Percentiles rank a stretch among this genome's conserved stretches.
Evolutionary conservation across 2,329 filamentous ascomycete species (phyloP).

Genomic region (Apiospora kogelbergensis): DNA sequence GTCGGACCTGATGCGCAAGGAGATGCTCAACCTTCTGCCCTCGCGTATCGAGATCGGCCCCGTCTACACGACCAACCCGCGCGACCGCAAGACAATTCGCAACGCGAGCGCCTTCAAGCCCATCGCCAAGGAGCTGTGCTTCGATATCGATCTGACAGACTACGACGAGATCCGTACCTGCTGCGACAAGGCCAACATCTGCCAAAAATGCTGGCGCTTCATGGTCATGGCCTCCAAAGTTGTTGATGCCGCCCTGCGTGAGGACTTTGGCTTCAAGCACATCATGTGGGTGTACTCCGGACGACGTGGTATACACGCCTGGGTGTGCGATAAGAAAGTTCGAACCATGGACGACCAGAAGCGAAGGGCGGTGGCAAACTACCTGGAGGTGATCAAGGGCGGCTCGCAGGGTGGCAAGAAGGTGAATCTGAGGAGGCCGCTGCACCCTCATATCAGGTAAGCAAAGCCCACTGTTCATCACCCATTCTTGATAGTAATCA

Average conservation of each 20-base stretch:
- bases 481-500: neutral
- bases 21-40: slow-evolving; percentile 83
- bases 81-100: slow-evolving; percentile 84
- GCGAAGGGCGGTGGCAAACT: slow-evolving; percentile 80
- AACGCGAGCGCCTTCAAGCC: slow-evolving; percentile 83
- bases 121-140: slow-evolving; percentile 89
- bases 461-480: slow-evolving; percentile 39
- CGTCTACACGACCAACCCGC: slow-evolving; percentile 92
- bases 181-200: slow-evolving; percentile 91
- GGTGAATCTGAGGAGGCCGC: slow-evolving; percentile 77
- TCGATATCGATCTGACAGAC: slow-evolving; percentile 99
- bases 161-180: slow-evolving; percentile 97
- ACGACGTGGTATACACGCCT: slow-evolving; percentile 93
- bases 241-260: slow-evolving; percentile 79
- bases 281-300: slow-evolving; percentile 99
- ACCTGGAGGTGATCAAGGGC: slow-evolving; percentile 87
- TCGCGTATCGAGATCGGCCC: slow-evolving; percentile 97
- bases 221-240: slow-evolving; percentile 98
- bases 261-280: slow-evolving; percentile 96
- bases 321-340: slow-evolving; percentile 92
- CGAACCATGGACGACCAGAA: slow-evolving; percentile 83
- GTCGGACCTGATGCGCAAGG: slow-evolving; percentile 74
- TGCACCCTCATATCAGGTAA: slow-evolving; percentile 85
- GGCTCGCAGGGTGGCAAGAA: slow-evolving; percentile 84
- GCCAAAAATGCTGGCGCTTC: slow-evolving; percentile 92